Evolutionary conservation across 2,329 filamentous ascomycete species (phyloP).

Genomic region (Tolypocladium ovalisporum): DNA sequence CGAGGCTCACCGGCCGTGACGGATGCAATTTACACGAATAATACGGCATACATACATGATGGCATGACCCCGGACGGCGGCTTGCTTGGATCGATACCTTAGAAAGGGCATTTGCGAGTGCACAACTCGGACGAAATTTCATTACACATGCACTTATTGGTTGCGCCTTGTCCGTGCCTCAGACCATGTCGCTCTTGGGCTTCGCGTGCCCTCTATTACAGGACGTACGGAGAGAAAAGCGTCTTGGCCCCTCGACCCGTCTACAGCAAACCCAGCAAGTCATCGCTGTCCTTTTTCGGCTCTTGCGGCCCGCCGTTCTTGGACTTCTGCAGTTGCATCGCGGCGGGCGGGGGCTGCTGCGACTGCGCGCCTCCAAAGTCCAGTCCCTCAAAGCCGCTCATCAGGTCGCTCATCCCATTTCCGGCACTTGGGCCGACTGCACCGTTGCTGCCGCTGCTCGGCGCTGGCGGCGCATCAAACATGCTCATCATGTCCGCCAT

Average conservation of each 20-base stretch:
- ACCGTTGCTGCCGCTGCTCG: slow-evolving; percentile 19
- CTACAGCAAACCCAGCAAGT: slow-evolving; percentile 39
- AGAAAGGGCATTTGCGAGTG: neutral
- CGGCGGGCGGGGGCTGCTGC: slow-evolving; percentile 53
- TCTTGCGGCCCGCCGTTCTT: slow-evolving; percentile 24
- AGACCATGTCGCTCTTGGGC: neutral
- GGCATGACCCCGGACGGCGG: neutral
- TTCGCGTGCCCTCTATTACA: neutral
- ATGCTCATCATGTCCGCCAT: slow-evolving; percentile 59
- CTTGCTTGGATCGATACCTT: neutral
- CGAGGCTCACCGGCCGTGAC: too few relatives aligned
- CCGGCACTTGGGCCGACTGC: slow-evolving; percentile 26
- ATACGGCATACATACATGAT: neutral
- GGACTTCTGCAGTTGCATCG: slow-evolving; percentile 40
- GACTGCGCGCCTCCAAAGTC: slow-evolving; percentile 51
- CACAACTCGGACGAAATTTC: neutral
- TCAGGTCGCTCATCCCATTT: slow-evolving; percentile 72
- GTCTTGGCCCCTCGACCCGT: slow-evolving; percentile 3
- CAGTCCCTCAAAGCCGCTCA: slow-evolving; percentile 79
- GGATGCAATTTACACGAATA: neutral
- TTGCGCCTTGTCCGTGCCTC: neutral
- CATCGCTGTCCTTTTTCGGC: slow-evolving; percentile 48
- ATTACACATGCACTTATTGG: neutral
- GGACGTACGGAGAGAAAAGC: neutral
- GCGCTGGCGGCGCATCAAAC: slow-evolving; percentile 55